Base-by-base conservation (phyloP, 176 grass and related monocot genomes). In the Echinochloa phyllopogon region DNA sequence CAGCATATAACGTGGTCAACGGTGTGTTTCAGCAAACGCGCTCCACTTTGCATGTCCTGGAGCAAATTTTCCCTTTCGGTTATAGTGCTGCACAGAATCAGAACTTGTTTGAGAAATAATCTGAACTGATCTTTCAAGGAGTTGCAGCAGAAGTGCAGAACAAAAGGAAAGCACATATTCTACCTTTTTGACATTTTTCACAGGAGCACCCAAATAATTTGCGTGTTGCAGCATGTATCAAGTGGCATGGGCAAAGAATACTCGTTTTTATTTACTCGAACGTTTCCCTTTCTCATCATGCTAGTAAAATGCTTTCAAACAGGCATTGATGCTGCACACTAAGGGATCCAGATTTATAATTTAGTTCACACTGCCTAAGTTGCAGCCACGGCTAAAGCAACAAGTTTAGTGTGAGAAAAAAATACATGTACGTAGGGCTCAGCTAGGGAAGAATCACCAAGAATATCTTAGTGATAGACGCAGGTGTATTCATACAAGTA, bases 251-350 rank as follows among this genome's bases (percentile, higher is more conserved):
- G 71, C 2, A 81, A 72, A 74, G 53, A 39, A 36, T 23, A 43
- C 21, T 52, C 4, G 29, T 47, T 72, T 53, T 33, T 6, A n/a
- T 62, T 64, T 44, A 6, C 42, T 8, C 42, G 20, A 25, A 2
- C 33, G 24, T 41, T 24, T 55, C 73, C n/a, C 25, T 47, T 48
- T 76, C 12, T 78, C 24, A 41, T 43, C 0, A 11, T 71, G 23
- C 6, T 18, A 27, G 16, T n/a, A 66, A 23, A 17, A 83, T 33
- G 37, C 80, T 76, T 82, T 87, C 49, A 48, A 23, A 20, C 58
- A 57, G 17, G 8, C 37, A 24, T 63, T 16, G 59, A 12, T 56
- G 77, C 48, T 74, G 8, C 25, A 52, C 21, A 60, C 53, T 24
- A 60, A 24, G 21, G 20, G 36, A 75, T 55, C 27, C 18, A 76